Evolutionary conservation across 176 grass and related monocot species (phyloP).

Genomic region (Ampelocalamus luodianensis): DNA sequence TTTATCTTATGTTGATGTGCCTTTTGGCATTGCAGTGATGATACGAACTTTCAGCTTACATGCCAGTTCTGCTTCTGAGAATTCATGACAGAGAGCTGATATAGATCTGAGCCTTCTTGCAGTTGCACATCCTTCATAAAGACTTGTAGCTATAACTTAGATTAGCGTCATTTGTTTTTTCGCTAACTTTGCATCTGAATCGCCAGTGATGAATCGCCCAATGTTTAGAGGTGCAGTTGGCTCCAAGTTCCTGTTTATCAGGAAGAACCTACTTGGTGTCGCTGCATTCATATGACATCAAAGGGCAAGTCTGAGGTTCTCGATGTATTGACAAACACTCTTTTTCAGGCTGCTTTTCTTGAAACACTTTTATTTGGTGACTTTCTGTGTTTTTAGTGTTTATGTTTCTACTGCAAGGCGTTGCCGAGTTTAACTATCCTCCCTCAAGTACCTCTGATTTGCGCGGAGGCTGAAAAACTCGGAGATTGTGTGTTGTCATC

Average conservation of each 20-base stretch:
- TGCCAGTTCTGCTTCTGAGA: slow-evolving; percentile 85
- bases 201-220: slow-evolving; percentile 23
- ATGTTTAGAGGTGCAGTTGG: slow-evolving; percentile 31
- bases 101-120: slow-evolving; percentile 46
- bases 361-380: background rate
- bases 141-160: background rate
- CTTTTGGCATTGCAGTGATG: slow-evolving; percentile 43
- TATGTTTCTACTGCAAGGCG: background rate
- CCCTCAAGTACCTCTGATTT: slow-evolving; percentile 18
- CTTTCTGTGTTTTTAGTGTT: background rate
- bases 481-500: slow-evolving; percentile 62
- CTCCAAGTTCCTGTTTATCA: slow-evolving; percentile 49
- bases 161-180: background rate
- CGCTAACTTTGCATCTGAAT: rapidly evolving
- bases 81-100: slow-evolving; percentile 70
- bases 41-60: slow-evolving; percentile 49
- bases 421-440: slow-evolving; percentile 61
- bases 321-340: rapidly evolving
- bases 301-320: slow-evolving; percentile 32
- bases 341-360: too few relatives aligned
- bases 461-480: slow-evolving; percentile 54
- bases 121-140: background rate
- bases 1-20: background rate
- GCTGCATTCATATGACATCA: slow-evolving; percentile 33
- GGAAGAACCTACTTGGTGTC: slow-evolving; percentile 64